phyloP scores from a whole-genome alignment of 495 filamentous ascomycete genomes.

The Tuber magnatum region DNA sequence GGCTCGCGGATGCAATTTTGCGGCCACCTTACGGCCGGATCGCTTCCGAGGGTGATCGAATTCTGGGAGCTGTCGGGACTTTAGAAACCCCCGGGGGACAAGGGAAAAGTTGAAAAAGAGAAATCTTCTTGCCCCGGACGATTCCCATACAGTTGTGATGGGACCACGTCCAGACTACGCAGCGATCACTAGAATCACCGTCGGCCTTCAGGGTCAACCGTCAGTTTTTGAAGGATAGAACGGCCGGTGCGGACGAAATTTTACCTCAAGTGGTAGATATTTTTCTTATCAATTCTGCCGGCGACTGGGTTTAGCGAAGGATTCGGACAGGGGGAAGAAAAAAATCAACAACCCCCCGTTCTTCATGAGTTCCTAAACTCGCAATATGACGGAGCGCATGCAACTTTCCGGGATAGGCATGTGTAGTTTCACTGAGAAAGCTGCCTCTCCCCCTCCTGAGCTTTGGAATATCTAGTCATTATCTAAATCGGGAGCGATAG shows the following conservation, averaged over 20 bases:
- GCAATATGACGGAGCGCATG: neutral
- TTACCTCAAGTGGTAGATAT: neutral
- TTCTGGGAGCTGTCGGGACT: neutral
- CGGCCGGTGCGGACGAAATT: neutral
- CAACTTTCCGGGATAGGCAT: neutral
- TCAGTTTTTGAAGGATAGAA: neutral
- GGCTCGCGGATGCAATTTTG: neutral
- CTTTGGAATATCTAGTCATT: neutral
- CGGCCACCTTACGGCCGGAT: neutral
- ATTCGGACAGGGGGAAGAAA: too few species aligned
- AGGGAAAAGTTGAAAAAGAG: neutral
- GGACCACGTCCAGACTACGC: neutral
- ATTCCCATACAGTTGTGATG: neutral
- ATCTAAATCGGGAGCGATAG: neutral
- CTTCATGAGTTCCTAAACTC: neutral
- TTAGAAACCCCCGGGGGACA: neutral
- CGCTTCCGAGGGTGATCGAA: neutral
- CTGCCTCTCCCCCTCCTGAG: neutral
- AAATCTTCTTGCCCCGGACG: neutral
- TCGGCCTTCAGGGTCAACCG: neutral
- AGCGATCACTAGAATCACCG: neutral
- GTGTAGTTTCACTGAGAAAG: neutral
- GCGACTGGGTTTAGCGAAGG: too few species aligned
- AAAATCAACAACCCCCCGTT: neutral
- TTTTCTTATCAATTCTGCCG: neutral